Base-by-base conservation (phyloP, 768 basidiomycete genomes). In the Lenzites betulinus region DNA sequence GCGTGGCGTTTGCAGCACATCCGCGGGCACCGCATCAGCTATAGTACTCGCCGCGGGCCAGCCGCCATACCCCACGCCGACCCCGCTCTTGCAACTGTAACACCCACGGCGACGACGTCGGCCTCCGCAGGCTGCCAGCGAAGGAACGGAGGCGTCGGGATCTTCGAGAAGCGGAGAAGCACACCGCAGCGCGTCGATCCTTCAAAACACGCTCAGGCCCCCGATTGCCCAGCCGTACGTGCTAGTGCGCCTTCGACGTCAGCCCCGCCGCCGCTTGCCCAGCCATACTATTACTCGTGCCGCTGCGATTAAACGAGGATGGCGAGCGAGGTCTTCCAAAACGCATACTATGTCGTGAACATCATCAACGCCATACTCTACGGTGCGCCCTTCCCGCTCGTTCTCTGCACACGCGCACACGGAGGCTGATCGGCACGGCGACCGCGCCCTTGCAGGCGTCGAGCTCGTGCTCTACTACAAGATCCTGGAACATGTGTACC, bases 311-410 rank as follows among this genome's bases (percentile, higher is more conserved):
- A n/a, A n/a, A n/a, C n/a, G n/a, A n/a, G n/a, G n/a, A 51, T 51
- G 49, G 49, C 49, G 2, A 33, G 51, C 7, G 38, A 46, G 13
- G 15, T 62, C 4, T 65, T 76, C 8, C 54, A 56, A 23, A 46
- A 62, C 28, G 42, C 64, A 3, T 67, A 62, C 59, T 71, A 71
- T 59, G 66, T 71, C n/a, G 67, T 69, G 44, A 63, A 56, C 39
- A 66, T 68, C 60, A 25, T 69, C 46, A 69, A 65, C 36, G 67
- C 55, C 46, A 66, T 71, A 39, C 66, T 71, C 41, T 71, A 65
- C 41, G 70, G 70, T 66, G 74, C 74, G 49, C 35, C 20, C 20
- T 18, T 38, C 35, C 20, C 9, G 13, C 7, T 8, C 11, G 16
- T 33, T 38, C 12, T 28, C 18, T 26, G 13, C 28, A 7, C 26